These are phyloP conservation scores for Trichoderma hamatum DNA, from an alignment of 2,329 filamentous ascomycete genomes.

Conservation along the genomic window DNA sequence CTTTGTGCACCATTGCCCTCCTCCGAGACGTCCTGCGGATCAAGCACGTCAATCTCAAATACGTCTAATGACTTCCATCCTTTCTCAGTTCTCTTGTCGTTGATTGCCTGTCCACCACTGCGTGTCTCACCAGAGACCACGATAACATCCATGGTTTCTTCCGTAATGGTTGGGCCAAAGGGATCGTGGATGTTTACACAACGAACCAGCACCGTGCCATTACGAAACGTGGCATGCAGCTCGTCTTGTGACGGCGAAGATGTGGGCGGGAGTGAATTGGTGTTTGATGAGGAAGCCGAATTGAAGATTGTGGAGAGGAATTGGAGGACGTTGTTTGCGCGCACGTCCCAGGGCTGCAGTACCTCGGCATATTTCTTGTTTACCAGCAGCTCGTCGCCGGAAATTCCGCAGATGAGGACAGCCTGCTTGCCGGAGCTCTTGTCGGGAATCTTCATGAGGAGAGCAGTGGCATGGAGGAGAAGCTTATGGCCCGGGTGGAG, in stretches of 20 bases:
- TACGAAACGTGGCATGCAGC: constrained; percentile 56
- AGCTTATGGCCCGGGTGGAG: constrained; percentile 94
- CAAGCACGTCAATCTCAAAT: constrained; percentile 88
- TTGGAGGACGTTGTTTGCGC: constrained; percentile 68
- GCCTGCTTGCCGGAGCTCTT: constrained; percentile 47
- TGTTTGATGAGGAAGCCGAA: constrained; percentile 41
- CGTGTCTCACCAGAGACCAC: constrained; percentile 89
- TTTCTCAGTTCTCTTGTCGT: constrained; percentile 74
- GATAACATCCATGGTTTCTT: constrained; percentile 75
- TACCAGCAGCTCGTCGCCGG: constrained; percentile 79
- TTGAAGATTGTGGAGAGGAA: constrained; percentile 71
- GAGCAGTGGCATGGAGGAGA: constrained; percentile 83
- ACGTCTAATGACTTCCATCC: constrained; percentile 77
- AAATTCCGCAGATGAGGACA: constrained; percentile 80
- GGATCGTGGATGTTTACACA: constrained; percentile 86
- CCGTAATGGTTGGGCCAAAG: constrained; percentile 87
- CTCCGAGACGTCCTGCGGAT: constrained; percentile 52
- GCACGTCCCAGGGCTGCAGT: constrained; percentile 77
- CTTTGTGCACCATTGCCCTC: constrained; percentile 50
- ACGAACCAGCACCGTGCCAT: constrained; percentile 66
- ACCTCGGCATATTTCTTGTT: constrained; percentile 87
- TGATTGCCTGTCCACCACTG: constrained; percentile 80
- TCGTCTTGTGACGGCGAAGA: constrained; percentile 33
- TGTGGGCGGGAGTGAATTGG: constrained; percentile 5
- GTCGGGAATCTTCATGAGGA: constrained; percentile 63